These are phyloP conservation scores for sunflower (Helianthus annuus) DNA, from an alignment of 129 eudicot genomes.

Conservation along the genomic window DNA sequence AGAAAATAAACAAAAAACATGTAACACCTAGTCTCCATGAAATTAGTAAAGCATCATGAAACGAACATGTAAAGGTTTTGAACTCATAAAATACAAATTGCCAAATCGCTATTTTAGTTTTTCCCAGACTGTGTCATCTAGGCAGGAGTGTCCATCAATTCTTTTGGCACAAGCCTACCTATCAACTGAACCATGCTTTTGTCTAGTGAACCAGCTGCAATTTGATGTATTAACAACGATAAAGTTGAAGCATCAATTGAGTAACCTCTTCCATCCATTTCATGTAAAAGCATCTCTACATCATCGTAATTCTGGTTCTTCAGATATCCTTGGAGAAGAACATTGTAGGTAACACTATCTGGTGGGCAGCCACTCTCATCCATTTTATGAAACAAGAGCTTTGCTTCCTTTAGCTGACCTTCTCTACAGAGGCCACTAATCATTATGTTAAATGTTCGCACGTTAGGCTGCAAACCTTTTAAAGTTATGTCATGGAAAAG, in stretches of 20 bases:
- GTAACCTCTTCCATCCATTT: constrained; percentile 19
- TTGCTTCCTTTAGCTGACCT: constrained; percentile 18
- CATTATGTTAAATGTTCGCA: constrained; percentile 1
- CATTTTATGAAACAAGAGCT: constrained; percentile 6
- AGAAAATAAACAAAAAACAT: neutral
- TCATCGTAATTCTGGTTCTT: neutral
- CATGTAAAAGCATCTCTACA: constrained; percentile 10
- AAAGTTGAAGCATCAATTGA: constrained; percentile 15
- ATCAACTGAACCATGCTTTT: constrained; percentile 12
- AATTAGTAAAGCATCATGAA: neutral
- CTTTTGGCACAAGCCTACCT: constrained; percentile 13
- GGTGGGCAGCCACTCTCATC: constrained; percentile 19
- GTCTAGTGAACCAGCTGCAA: constrained; percentile 5
- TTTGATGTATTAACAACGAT: neutral
- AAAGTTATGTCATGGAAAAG: neutral
- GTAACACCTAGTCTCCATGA: neutral
- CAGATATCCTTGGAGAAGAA: constrained; percentile 17
- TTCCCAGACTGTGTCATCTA: neutral
- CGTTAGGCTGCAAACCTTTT: neutral
- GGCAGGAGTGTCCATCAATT: neutral
- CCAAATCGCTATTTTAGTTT: neutral
- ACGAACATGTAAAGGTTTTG: neutral
- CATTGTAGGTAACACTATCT: constrained; percentile 4
- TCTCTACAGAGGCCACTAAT: constrained; percentile 16
- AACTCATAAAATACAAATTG: neutral